Base-by-base conservation (phyloP, 75 land plant genomes). In the Pseudotsuga menziesii region DNA sequence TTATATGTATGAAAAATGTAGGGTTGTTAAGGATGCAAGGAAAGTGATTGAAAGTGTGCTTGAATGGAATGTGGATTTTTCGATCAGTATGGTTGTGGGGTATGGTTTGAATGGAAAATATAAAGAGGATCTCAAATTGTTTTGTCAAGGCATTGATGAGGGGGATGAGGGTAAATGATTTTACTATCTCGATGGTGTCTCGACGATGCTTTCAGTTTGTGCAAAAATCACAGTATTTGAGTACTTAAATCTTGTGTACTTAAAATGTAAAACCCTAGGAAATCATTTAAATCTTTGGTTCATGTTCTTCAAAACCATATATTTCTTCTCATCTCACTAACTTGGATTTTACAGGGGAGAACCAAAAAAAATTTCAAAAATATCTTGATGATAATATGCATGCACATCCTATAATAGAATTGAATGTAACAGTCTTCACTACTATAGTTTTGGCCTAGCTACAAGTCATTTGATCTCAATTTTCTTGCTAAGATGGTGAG, bases 401-500 rank as follows among this genome's bases (percentile, higher is more conserved):
- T 60, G 87, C 87, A 55, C 84, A 85, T 80, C 91, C 90, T 44
- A 94, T 92, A 58, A 89, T 94, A 54, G 94, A 94, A 72, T 81
- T 94, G 81, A 83, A 90, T 20, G 94, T 94, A n/a, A 89, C 91
- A 59, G 90, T 91, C 35, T 82, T 94, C 15, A 89, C 97, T 4
- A 93, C 94, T 77, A 92, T 90, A 27, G n/a, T 89, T 88, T 72
- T 93, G 94, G 96, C 96, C 94, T 9, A 93, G 94, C 77, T 94
- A 91, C 71, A 94, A 89, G 52, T 91, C 97, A 12, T 89, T 79
- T 73, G 92, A 91, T 76, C 87, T 93, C 25, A 91, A 87, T 70
- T 86, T 93, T 48, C 96, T 94, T 61, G 79, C 84, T 32, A 91
- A 93, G 77, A 91, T 93, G 94, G 96, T 89, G 76, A 58, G 57